Evolutionary conservation across 148 eudicot genomes (phyloP), one percentile per base, ranked within the genome.

Genomic region (Beta vulgaris): DNA sequence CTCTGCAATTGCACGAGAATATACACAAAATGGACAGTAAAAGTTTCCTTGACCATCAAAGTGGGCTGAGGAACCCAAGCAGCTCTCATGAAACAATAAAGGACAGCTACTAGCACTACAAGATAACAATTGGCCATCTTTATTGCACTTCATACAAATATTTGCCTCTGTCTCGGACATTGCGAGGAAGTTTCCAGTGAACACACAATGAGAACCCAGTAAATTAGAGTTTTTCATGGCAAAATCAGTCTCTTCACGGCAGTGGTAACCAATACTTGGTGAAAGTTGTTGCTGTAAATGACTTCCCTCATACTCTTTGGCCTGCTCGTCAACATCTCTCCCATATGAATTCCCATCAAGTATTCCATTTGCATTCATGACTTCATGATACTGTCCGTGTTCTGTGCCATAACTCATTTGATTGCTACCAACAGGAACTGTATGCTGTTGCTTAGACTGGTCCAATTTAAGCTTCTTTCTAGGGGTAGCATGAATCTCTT

Each of bases 1-100:
- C 71, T 81, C 87, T 12, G 90, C 80, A 39, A 83, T 78, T 67
- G 97, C 90, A 67, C 74, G 84, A 53, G 90, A 87, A 85, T 88
- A 94, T 69, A 87, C 82, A 83, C 97, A 91, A 68, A 88, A 87
- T 23, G 97, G 98, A 82, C 98, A 94, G 83, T 81, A 80, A 82
- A 90, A 94, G 26, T 78, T 79, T n/a, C 85, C 93, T 43, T 37
- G 69, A 53, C 68, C 80, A 81, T 86, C 93, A 79, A 89, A 85
- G 55, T 65, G 74, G 69, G 79, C 76, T 19, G 82, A 82, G 80
- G 83, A 60, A 64, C 86, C 85, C 73, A 91, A 81, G 54, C 98
- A 93, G 69, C 86, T 84, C 77, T 93, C 82, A 46, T 91, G 97
- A 77, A 91, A 86, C 62, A 79, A 76, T 32, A 87, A 62, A 2